Base-by-base conservation (phyloP, 352 stramenopile genomes). In the Phytophthora pisi region DNA sequence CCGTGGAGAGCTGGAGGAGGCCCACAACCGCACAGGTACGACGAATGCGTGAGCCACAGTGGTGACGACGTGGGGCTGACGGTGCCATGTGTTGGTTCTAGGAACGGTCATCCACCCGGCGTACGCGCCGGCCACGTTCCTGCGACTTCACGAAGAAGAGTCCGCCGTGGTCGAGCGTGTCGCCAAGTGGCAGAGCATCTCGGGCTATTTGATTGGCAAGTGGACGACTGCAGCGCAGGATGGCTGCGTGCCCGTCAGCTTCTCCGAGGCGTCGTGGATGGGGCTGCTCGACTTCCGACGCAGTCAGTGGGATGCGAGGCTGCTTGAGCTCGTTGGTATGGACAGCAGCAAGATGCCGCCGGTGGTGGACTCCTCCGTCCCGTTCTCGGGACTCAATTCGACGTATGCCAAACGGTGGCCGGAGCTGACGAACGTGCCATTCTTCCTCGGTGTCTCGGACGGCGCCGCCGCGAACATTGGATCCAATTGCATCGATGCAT, bases 221-320 rank as follows among this genome's bases (percentile, higher is more conserved):
- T 99, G 96, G 96, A 92, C 78, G 4, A 82, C 51, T 24, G 61
- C 72, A 5, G 66, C 38, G 38, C 64, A 70, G 24, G 52, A 71
- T 50, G 42, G 64, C 23, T 75, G 69, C 34, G 34, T 96, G 36
- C 88, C 92, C 23, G 95, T 98, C 51, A 98, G 93, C 31, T 97
- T 92, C 69, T 97, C 88, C 0, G 96, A 99, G 77, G 96, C 95
- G 3, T 98, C 90, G 46, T 99, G 96, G 96, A 98, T 93, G 31
- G 96, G 96, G 5, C 74, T 99, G 4, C 71, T 98, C 9, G 91
- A 98, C 58, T 96, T 98, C 70, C 79, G 84, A 51, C 81, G 72
- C 20, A 85, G 82, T 53, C 50, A 86, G 43, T 98, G 95, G 90
- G 86, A 98, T 65, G 61, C 80, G n/a, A 78, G 72, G 28, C 68